phyloP scores from a whole-genome alignment of 805 yeast species.

The Cyberlindnera nakhonratchasimensis region DNA sequence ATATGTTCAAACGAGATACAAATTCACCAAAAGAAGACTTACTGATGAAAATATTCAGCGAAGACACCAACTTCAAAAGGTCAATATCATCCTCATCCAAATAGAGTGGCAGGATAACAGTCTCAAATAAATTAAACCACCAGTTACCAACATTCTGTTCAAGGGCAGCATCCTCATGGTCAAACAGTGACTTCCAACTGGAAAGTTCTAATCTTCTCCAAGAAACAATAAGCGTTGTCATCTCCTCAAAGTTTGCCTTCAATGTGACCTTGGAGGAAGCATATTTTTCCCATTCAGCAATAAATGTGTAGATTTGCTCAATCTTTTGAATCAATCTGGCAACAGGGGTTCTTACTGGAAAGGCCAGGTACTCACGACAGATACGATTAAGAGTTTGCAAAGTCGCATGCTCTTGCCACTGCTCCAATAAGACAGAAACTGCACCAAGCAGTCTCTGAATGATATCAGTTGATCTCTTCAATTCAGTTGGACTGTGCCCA shows the following conservation, averaged over 20 bases:
- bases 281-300: constrained; percentile 92
- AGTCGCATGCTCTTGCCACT: constrained; percentile 97
- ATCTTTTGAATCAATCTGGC: constrained; percentile 75
- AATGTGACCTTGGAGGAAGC: constrained; percentile 78
- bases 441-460: constrained; percentile 43
- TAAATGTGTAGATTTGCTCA: constrained; percentile 79
- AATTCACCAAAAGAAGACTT: constrained; percentile 79
- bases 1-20: constrained; percentile 50
- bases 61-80: constrained; percentile 41
- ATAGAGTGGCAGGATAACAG: constrained; percentile 49
- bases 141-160: constrained; percentile 62
- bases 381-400: constrained; percentile 62
- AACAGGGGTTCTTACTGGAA: constrained; percentile 65
- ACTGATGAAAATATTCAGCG: constrained; percentile 72
- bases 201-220: constrained; percentile 90
- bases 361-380: constrained; percentile 60
- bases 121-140: constrained; percentile 92
- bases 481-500: constrained; percentile 58
- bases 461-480: constrained; percentile 52
- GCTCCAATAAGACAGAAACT: constrained; percentile 45
- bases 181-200: constrained; percentile 79
- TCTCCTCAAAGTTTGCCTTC: constrained; percentile 46
- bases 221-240: constrained; percentile 69
- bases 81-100: constrained; percentile 36
- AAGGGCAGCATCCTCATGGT: constrained; percentile 51